These are phyloP conservation scores for Celoporthe dispersa DNA, from an alignment of 2,329 filamentous ascomycete genomes.

Conservation along the genomic window DNA sequence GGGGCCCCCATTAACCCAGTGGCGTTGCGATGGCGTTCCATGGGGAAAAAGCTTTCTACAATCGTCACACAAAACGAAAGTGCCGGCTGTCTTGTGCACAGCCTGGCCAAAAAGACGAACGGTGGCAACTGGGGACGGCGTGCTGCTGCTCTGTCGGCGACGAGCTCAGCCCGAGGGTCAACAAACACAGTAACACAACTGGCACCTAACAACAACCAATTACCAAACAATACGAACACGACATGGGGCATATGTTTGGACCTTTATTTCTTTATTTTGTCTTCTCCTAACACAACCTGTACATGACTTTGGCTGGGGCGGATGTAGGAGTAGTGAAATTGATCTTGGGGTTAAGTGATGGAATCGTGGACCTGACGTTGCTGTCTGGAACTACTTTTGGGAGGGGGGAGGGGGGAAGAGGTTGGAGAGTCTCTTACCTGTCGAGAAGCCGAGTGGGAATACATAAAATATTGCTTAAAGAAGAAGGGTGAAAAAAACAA, in stretches of 20 bases:
- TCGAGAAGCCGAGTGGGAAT: no score
- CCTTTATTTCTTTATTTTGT: not conserved
- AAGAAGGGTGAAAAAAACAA: no score
- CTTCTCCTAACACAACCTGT: not conserved
- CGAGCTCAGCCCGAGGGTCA: conserved; percentile 1
- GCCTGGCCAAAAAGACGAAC: conserved; percentile 6
- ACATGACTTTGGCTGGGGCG: not conserved
- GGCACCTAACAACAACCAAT: not conserved
- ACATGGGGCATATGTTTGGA: not conserved
- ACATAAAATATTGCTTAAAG: no score
- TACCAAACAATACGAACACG: conserved; percentile 6
- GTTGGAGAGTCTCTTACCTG: no score
- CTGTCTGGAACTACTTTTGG: not conserved
- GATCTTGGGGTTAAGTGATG: not conserved
- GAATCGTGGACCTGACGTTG: not conserved
- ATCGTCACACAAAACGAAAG: conserved; percentile 5
- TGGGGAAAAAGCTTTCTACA: conserved; percentile 12
- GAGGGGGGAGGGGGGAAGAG: no score
- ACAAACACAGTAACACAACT: not conserved
- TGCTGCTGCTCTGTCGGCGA: not conserved
- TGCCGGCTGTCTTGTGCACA: conserved; percentile 9
- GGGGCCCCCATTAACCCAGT: conserved; percentile 2
- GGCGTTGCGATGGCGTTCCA: conserved; percentile 22
- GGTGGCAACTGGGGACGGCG: no score
- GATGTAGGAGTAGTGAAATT: not conserved